These are phyloP conservation scores for Mycena floridula DNA, from an alignment of 768 basidiomycete genomes.

Conservation along the genomic window DNA sequence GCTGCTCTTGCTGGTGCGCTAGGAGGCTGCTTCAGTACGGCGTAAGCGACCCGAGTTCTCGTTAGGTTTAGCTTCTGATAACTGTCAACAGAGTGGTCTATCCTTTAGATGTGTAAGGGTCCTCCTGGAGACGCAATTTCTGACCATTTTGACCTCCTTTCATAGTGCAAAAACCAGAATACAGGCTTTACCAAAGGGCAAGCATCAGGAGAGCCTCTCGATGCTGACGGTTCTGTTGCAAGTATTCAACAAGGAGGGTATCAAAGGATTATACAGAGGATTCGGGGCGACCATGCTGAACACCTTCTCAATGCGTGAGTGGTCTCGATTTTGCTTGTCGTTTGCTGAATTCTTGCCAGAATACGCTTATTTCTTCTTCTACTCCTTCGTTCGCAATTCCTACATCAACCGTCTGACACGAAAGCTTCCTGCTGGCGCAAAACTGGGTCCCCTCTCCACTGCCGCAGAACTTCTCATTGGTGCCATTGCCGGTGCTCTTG, in stretches of 20 bases:
- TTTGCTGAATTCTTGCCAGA: constrained; percentile 42
- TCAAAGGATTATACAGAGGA: constrained; percentile 81
- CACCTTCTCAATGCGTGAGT: constrained; percentile 94
- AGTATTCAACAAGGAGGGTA: constrained; percentile 77
- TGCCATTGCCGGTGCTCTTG: constrained; percentile 87
- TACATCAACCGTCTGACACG: constrained; percentile 69
- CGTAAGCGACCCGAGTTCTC: constrained; percentile 51
- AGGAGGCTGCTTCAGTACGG: constrained; percentile 89
- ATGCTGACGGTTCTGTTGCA: constrained; percentile 60
- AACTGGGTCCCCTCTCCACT: constrained; percentile 59
- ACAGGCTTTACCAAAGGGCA: constrained; percentile 67
- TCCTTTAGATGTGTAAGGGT: constrained; percentile 87
- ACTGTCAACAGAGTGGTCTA: constrained; percentile 67
- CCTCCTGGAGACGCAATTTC: background rate
- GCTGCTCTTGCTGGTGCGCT: constrained; percentile 90
- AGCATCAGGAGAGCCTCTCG: constrained; percentile 47
- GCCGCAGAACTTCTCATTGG: constrained; percentile 82
- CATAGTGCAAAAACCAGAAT: constrained; percentile 89
- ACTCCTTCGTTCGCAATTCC: constrained; percentile 80
- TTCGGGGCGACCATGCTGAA: constrained; percentile 97
- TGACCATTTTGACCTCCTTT: constrained; percentile 8
- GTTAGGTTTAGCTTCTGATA: too few species aligned
- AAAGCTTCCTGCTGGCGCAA: constrained; percentile 54
- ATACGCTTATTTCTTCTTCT: constrained; percentile 99
- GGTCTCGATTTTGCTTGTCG: constrained; percentile 1